Evolutionary conservation across 2,329 filamentous ascomycete genomes (phyloP).

Genomic region (Knufia petricola): DNA sequence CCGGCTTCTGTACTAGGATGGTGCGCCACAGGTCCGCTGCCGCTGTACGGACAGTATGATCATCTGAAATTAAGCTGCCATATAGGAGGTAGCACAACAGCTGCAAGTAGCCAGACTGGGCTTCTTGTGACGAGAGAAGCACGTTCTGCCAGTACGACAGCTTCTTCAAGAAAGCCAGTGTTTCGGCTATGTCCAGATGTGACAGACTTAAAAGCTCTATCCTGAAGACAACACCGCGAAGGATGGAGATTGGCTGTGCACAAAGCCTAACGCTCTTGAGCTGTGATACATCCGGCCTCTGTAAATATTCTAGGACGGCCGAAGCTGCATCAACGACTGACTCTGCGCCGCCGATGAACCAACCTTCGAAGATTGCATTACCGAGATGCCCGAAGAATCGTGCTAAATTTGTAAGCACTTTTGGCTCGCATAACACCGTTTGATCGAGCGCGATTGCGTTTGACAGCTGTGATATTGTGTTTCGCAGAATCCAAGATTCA

Average conservation of each 20-base stretch:
- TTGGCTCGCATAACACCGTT: constrained; percentile 66
- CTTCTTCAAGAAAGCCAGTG: constrained; percentile 66
- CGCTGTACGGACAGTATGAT: constrained; percentile 57
- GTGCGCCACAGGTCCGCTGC: constrained; percentile 85
- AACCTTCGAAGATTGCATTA: constrained; percentile 89
- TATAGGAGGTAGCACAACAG: constrained; percentile 91
- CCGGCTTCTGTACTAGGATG: constrained; percentile 83
- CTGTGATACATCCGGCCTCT: constrained; percentile 68
- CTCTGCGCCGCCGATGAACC: constrained; percentile 85
- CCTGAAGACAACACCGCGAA: constrained; percentile 68
- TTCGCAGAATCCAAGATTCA: constrained; percentile 75
- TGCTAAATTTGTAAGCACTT: constrained; percentile 75
- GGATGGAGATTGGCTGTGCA: constrained; percentile 66
- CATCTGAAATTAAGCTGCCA: constrained; percentile 67
- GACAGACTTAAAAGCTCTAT: constrained; percentile 73
- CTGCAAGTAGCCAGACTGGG: constrained; percentile 71
- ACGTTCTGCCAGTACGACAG: constrained; percentile 95
- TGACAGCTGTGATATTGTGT: constrained; percentile 61
- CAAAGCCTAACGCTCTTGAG: constrained; percentile 88
- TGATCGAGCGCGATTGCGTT: constrained; percentile 62
- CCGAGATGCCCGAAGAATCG: constrained; percentile 71
- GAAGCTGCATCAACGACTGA: constrained; percentile 78
- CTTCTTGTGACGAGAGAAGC: constrained; percentile 65
- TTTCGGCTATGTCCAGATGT: constrained; percentile 64
- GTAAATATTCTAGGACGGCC: constrained; percentile 75